A percentile compares a stretch with the other conserved stretches of the same genome.
Conservation (phyloP, 192 early-diverging fungal species). For the Lobosporangium transversale region DNA sequence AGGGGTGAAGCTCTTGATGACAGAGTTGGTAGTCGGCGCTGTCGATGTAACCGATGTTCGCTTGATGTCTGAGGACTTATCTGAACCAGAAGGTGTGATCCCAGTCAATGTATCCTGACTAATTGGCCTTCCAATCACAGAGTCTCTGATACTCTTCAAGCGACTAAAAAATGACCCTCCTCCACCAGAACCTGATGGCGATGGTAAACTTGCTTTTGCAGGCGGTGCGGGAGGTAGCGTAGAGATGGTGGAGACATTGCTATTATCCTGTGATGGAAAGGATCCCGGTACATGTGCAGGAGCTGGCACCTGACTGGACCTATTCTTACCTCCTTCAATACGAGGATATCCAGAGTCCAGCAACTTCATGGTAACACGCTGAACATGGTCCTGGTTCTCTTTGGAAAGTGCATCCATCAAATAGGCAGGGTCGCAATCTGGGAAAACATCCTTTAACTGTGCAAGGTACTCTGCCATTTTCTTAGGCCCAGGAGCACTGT, state of each 20-base stretch:
- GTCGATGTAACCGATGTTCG: constrained; percentile 1
- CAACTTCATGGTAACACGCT: constrained; percentile 68
- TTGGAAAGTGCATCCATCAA: constrained; percentile 61
- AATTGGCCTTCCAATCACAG: constrained; percentile 23
- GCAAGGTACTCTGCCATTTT: constrained; percentile 36
- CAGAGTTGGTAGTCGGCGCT: constrained; percentile 17
- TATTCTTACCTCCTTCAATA: constrained; percentile 15
- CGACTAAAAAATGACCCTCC: constrained; percentile 41
- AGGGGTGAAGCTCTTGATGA: constrained; percentile 38
- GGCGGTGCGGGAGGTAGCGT: constrained; percentile 22
- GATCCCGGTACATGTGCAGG: constrained; percentile 25
- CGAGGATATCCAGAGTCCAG: constrained; percentile 68
- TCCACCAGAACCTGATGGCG: neutral
- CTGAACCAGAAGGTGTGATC: constrained; percentile 1
- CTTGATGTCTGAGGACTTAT: neutral
- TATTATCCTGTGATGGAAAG: constrained; percentile 23
- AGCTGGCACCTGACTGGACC: neutral
- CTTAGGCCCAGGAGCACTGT: constrained; percentile 6
- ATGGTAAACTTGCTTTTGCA: neutral
- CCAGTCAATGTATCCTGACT: constrained; percentile 10
- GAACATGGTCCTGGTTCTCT: constrained; percentile 61
- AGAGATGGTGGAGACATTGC: constrained; percentile 39
- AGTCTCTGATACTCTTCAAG: constrained; percentile 28
- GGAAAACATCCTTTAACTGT: constrained; percentile 67
- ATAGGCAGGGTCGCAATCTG: constrained; percentile 69